These are phyloP conservation scores for Pseudogymnoascus sp. DNA, from an alignment of 2,329 filamentous ascomycete species.

Conservation along the genomic window DNA sequence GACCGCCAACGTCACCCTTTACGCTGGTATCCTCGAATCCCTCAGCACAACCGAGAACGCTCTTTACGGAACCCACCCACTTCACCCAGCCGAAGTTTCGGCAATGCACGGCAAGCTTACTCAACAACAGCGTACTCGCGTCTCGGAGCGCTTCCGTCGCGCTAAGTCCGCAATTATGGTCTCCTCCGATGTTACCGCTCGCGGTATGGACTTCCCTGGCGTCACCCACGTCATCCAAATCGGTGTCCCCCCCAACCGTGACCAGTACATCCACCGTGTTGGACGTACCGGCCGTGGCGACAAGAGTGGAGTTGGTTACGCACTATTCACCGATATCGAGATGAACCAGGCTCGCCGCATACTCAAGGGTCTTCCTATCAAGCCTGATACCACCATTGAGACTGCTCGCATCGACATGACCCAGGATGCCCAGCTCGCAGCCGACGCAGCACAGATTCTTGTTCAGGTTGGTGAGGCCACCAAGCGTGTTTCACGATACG, in stretches of 20 bases:
- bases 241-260: conserved; percentile 52
- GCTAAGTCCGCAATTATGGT: conserved; percentile 56
- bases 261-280: conserved; percentile 69
- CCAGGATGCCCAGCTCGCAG: conserved; percentile 26
- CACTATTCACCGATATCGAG: conserved; percentile 21
- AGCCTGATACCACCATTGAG: conserved; percentile 20
- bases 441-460: conserved; percentile 20
- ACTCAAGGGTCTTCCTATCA: conserved; percentile 24
- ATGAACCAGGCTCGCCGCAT: conserved; percentile 16
- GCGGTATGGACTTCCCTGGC: conserved; percentile 76
- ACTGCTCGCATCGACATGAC: conserved; percentile 27
- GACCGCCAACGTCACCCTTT: conserved; percentile 62
- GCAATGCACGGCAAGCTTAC: conserved; percentile 72
- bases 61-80: conserved; percentile 18
- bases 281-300: conserved; percentile 69
- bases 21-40: conserved; percentile 43
- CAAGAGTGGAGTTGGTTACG: conserved; percentile 56
- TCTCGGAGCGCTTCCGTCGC: conserved; percentile 63
- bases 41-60: conserved; percentile 15
- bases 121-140: conserved; percentile 59
- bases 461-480: conserved; percentile 22
- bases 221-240: conserved; percentile 72
- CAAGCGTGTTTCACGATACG: conserved; percentile 20
- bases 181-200: conserved; percentile 72
- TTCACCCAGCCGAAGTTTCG: conserved; percentile 22